These are phyloP conservation scores for Neophaeococcomyces mojaviensis DNA, from an alignment of 2,329 filamentous ascomycete genomes.

Conservation along the genomic window DNA sequence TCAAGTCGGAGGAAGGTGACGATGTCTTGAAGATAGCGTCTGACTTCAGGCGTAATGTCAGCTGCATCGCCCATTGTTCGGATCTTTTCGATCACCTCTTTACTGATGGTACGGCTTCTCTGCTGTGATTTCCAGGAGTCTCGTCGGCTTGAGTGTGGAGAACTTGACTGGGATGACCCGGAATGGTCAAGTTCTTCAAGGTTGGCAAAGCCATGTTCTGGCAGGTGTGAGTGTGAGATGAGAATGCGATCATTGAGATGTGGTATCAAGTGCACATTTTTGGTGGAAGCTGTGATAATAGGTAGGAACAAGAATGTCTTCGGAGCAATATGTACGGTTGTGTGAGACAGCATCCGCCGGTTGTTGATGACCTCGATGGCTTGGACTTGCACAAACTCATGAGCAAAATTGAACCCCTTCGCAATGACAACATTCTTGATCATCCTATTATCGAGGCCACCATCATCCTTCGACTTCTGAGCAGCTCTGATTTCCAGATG, in stretches of 20 bases:
- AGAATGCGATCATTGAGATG: conserved; percentile 72
- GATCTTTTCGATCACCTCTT: conserved; percentile 47
- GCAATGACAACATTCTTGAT: conserved; percentile 81
- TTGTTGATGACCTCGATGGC: conserved; percentile 69
- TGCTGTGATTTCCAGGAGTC: background rate
- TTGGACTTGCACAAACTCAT: conserved; percentile 75
- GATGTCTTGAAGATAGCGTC: conserved; percentile 80
- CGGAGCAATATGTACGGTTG: conserved; percentile 64
- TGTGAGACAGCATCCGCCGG: conserved; percentile 68
- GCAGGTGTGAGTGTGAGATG: conserved; percentile 76
- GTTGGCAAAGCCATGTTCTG: conserved; percentile 64
- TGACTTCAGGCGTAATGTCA: conserved; percentile 65
- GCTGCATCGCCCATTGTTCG: conserved; percentile 52
- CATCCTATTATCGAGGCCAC: conserved; percentile 39
- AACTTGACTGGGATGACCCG: conserved; percentile 29
- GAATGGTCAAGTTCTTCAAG: conserved; percentile 54
- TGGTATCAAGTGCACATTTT: conserved; percentile 29
- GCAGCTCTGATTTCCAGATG: conserved; percentile 13
- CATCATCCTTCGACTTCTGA: conserved; percentile 14
- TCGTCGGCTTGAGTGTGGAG: conserved; percentile 15
- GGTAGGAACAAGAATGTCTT: conserved; percentile 74
- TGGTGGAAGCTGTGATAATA: conserved; percentile 45
- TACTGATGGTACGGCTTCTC: conserved; percentile 1
- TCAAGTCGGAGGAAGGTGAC: conserved; percentile 80
- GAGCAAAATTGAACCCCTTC: conserved; percentile 67